These are phyloP conservation scores for Iberis pinnata DNA, from an alignment of 345 rosid genomes.

Conservation along the genomic window DNA sequence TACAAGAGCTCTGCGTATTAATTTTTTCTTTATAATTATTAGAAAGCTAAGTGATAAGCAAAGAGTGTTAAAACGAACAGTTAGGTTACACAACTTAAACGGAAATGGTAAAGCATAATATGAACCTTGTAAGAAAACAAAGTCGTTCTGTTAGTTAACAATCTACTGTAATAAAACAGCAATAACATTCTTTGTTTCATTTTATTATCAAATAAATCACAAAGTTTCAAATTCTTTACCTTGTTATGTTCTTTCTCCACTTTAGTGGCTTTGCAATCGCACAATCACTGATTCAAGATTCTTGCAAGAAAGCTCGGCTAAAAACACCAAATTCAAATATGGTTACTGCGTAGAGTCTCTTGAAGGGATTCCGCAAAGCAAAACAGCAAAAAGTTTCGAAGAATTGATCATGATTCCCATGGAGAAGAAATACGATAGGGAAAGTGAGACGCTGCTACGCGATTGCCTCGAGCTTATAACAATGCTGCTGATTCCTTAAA, in stretches of 20 bases:
- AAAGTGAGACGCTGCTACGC: background rate
- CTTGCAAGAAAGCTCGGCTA: conserved; percentile 33
- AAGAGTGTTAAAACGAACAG: too few relatives aligned
- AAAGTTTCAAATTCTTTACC: background rate
- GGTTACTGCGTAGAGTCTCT: background rate
- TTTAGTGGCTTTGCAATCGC: background rate
- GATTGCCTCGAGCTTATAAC: background rate
- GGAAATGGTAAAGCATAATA: too few relatives aligned
- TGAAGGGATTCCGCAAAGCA: background rate
- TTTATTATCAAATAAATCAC: conserved; percentile 2
- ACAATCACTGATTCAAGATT: conserved; percentile 7
- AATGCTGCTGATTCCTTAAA: background rate
- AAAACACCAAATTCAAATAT: background rate
- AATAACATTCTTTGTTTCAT: background rate
- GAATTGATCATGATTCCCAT: background rate
- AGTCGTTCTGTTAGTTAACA: conserved; percentile 12
- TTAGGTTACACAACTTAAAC: too few relatives aligned
- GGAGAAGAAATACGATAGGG: too few relatives aligned
- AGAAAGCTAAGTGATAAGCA: too few relatives aligned
- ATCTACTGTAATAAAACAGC: too few relatives aligned
- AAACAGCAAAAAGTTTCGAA: background rate
- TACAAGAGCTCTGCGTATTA: too few relatives aligned
- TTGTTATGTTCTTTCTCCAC: conserved; percentile 14
- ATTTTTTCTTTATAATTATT: too few relatives aligned
- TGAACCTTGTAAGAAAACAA: too few relatives aligned